These are phyloP conservation scores for Annulohypoxylon nitens DNA, from an alignment of 495 filamentous ascomycete genomes.

Conservation along the genomic window DNA sequence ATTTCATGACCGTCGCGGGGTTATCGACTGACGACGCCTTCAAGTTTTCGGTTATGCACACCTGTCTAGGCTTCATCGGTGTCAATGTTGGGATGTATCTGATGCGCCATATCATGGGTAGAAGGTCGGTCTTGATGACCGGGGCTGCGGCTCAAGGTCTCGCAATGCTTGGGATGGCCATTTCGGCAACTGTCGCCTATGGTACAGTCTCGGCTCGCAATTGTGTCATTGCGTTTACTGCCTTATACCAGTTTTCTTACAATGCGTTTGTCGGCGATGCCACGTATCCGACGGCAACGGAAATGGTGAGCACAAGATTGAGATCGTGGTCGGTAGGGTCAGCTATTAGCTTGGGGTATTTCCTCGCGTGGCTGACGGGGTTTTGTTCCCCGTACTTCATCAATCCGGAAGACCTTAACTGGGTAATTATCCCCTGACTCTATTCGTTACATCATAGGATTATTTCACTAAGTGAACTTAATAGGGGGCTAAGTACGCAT, in stretches of 20 bases:
- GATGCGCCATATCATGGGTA: constrained; percentile 55
- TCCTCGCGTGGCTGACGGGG: constrained; percentile 59
- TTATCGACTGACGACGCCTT: constrained; percentile 56
- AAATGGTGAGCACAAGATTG: constrained; percentile 62
- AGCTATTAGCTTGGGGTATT: constrained; percentile 61
- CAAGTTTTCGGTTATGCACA: constrained; percentile 55
- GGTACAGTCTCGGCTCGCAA: constrained; percentile 47
- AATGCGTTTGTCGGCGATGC: constrained; percentile 58
- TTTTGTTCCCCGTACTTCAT: constrained; percentile 66
- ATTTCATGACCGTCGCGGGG: constrained; percentile 58
- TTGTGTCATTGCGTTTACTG: constrained; percentile 49
- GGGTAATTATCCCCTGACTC: constrained; percentile 45
- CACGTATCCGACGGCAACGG: constrained; percentile 59
- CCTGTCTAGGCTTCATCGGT: constrained; percentile 56
- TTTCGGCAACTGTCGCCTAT: constrained; percentile 49
- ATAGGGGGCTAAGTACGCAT: constrained; percentile 62
- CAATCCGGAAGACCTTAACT: constrained; percentile 62
- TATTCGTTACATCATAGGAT: not conserved
- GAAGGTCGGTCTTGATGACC: constrained; percentile 53
- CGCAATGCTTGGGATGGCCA: constrained; percentile 55
- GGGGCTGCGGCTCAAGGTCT: constrained; percentile 52
- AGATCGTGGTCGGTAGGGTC: constrained; percentile 65
- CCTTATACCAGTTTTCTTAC: constrained; percentile 52
- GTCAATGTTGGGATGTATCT: constrained; percentile 57
- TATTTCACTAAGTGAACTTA: constrained; percentile 10